Percentiles rank a stretch among this genome's conserved stretches.
These are phyloP conservation scores for Vitellaria paradoxa DNA, from an alignment of 179 eudicot species.

Conservation along the genomic window DNA sequence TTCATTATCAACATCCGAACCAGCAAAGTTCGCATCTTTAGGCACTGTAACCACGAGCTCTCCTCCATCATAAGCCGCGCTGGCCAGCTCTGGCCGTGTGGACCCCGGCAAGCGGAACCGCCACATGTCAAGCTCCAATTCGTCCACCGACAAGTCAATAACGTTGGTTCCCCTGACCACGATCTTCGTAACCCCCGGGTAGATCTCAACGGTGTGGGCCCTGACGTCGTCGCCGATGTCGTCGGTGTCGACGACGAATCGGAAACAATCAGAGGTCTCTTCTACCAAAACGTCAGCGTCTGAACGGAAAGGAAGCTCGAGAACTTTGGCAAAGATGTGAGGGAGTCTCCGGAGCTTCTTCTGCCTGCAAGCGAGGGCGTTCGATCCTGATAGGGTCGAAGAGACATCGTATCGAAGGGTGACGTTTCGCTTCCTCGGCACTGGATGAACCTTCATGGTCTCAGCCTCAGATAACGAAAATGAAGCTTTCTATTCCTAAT, in stretches of 20 bases:
- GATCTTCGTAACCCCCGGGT: constrained; percentile 81
- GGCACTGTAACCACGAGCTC: constrained; percentile 84
- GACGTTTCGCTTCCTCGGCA: constrained; percentile 53
- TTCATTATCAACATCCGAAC: constrained; percentile 21
- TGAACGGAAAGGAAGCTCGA: constrained; percentile 75
- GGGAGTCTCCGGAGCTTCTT: constrained; percentile 88
- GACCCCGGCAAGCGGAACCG: constrained; percentile 68
- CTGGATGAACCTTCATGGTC: constrained; percentile 76
- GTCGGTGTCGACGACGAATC: constrained; percentile 50
- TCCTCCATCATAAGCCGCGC: constrained; percentile 55
- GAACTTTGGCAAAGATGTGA: constrained; percentile 81
- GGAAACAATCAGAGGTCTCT: constrained; percentile 50
- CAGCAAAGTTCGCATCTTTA: constrained; percentile 30
- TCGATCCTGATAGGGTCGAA: constrained; percentile 20
- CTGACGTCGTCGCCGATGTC: constrained; percentile 41
- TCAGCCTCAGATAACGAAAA: neutral
- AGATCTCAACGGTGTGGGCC: constrained; percentile 62
- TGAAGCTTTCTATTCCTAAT: neutral
- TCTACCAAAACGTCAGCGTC: constrained; percentile 70
- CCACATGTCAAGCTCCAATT: constrained; percentile 75
- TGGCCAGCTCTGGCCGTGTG: constrained; percentile 69
- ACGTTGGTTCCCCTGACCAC: constrained; percentile 41
- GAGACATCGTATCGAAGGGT: constrained; percentile 49
- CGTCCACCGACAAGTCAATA: constrained; percentile 27
- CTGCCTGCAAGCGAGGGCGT: constrained; percentile 25